Base-by-base conservation (phyloP, 1,284 basidiomycete genomes). In the Microbotryum silenes-acaulis region DNA sequence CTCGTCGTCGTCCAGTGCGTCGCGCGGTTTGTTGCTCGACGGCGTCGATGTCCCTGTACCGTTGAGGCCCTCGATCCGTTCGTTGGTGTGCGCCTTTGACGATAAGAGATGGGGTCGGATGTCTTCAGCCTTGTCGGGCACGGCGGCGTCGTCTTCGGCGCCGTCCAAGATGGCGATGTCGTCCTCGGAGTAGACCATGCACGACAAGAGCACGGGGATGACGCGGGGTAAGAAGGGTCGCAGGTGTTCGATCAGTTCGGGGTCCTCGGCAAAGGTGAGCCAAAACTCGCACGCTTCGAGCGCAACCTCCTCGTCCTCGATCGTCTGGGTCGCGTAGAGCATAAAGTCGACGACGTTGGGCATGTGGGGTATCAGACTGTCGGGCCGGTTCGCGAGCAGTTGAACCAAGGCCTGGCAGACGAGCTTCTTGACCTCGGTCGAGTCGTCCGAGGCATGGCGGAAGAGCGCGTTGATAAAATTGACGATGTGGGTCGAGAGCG, bases 221-320 rank as follows among this genome's bases (percentile, higher is more conserved):
- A 99, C 88, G 70, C 88, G 88, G 48, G 80, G 82, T 10, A 99
- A 81, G 66, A 93, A 84, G 0, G 91, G 92, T 59, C 85, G 85
- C 33, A 99, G 80, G 75, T 88, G 89, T 18, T 85, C 83, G 20
- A 85, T 84, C 29, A 98, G 81, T 55, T 89, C 86, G 18, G 85
- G 84, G 73, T 97, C 91, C 75, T 99, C 96, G 20, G 96, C 92
- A 73, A 99, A 98, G 1, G 94, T 97, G 66, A 99, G 82, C 96
- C 96, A 98, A 78, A 99, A 98, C 80, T 99, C 96, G 81, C 92
- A 97, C 16, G 96, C 96, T 78, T 97, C 93, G 49, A 97, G 80
- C 5, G 92, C 91, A 57, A 97, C 91, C 63, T 85, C 85, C 79
- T 97, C 93, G 53, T 77, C 69, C 61, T 85, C 85, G 78, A 96